phyloP scores from a whole-genome alignment of 2,329 filamentous ascomycete species.

The Lasiodiplodia sp. region DNA sequence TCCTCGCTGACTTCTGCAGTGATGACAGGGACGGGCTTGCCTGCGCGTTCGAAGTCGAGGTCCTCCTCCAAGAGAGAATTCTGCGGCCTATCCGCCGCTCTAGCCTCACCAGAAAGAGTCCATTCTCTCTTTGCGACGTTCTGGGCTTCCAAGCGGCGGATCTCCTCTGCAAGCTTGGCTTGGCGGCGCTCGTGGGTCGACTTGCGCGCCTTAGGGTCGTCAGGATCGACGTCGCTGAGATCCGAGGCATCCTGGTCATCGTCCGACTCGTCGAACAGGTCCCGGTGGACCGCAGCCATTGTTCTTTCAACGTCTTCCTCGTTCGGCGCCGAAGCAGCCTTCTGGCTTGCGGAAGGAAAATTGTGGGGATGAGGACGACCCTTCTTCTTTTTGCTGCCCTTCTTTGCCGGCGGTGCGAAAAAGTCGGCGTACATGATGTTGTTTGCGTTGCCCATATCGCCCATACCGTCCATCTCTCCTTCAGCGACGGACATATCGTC shows the following conservation, averaged over 20 bases:
- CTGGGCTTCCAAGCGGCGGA: conserved; percentile 86
- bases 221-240: conserved; percentile 68
- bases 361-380: conserved; percentile 64
- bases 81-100: conserved; percentile 78
- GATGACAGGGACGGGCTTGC: conserved; percentile 93
- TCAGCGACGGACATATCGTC: conserved; percentile 66
- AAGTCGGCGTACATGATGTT: conserved; percentile 92
- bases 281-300: conserved; percentile 85
- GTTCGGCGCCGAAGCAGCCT: conserved; percentile 38
- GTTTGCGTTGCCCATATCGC: conserved; percentile 77
- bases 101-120: conserved; percentile 88
- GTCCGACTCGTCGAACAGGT: conserved; percentile 83
- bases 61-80: conserved; percentile 96
- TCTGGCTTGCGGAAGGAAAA: conserved; percentile 51
- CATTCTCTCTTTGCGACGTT: conserved; percentile 91
- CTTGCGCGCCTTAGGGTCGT: conserved; percentile 73
- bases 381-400: conserved; percentile 63
- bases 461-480: conserved; percentile 59
- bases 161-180: conserved; percentile 86
- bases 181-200: conserved; percentile 88
- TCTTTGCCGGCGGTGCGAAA: conserved; percentile 83
- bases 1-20: conserved; percentile 89
- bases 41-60: conserved; percentile 92
- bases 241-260: conserved; percentile 68
- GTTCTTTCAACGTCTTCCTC: conserved; percentile 78